Evolutionary conservation across 257 asterid species (phyloP).

Genomic region (Linderniella brevidens): DNA sequence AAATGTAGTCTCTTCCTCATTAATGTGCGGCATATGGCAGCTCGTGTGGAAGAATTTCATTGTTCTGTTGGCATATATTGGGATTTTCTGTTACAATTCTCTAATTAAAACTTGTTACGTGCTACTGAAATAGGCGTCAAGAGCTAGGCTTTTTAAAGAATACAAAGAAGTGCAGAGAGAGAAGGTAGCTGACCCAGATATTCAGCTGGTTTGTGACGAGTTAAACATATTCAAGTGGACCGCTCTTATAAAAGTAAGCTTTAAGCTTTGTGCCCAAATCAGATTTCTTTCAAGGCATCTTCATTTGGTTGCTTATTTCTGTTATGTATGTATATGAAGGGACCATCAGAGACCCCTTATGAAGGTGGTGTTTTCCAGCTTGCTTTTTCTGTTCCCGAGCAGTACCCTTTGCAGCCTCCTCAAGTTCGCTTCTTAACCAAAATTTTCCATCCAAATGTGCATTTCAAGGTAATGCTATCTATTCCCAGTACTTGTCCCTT

Average conservation of each 20-base stretch:
- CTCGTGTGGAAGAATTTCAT: no score
- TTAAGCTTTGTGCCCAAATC: neutral
- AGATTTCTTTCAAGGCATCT: neutral
- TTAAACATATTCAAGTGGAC: constrained; percentile 92
- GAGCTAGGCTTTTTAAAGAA: constrained; percentile 94
- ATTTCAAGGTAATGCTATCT: constrained; percentile 99
- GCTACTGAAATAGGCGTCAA: constrained; percentile 48
- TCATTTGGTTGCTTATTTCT: neutral
- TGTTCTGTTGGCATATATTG: no score
- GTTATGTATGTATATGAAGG: constrained; percentile 26
- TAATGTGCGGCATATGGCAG: no score
- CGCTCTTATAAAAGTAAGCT: constrained; percentile 71
- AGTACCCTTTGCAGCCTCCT: constrained; percentile 97
- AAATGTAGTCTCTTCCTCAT: no score
- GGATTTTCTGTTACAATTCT: no score
- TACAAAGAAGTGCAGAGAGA: constrained; percentile 95
- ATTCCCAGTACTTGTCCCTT: no score
- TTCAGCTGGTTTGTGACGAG: constrained; percentile 90
- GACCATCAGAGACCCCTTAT: constrained; percentile 94
- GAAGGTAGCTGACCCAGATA: constrained; percentile 87
- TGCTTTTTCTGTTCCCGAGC: constrained; percentile 94
- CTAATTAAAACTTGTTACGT: no score
- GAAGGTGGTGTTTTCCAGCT: constrained; percentile 99
- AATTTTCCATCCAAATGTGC: constrained; percentile 97
- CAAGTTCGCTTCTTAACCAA: constrained; percentile 97